phyloP scores from a whole-genome alignment of 202 grass and related monocot species.

The Brachypodium distachyon region DNA sequence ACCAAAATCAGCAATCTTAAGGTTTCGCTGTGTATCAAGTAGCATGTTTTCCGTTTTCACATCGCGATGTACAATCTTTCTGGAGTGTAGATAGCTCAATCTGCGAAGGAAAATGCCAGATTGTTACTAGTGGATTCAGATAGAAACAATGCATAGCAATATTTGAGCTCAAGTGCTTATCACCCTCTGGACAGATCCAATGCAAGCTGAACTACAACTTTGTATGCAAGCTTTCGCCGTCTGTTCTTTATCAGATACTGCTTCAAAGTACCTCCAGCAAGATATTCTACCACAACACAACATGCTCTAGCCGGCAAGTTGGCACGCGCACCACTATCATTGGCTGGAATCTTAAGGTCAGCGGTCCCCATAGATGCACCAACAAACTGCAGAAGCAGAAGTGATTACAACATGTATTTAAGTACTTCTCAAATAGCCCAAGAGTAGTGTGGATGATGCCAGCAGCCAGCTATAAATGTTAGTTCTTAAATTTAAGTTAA shows the following conservation, averaged over 20 bases:
- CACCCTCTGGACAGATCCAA: constrained; percentile 93
- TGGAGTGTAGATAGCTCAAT: constrained; percentile 76
- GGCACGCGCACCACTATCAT: constrained; percentile 41
- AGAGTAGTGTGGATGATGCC: not conserved
- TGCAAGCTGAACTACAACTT: constrained; percentile 79
- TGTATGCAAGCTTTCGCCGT: constrained; percentile 71
- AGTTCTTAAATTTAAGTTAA: constrained; percentile 5
- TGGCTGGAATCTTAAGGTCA: constrained; percentile 69
- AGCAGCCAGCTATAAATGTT: not conserved
- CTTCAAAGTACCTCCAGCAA: constrained; percentile 77
- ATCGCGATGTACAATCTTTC: constrained; percentile 87
- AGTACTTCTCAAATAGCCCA: not conserved
- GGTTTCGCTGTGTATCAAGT: constrained; percentile 63
- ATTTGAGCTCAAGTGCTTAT: not conserved
- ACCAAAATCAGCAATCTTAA: constrained; percentile 96
- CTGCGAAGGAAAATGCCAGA: constrained; percentile 10
- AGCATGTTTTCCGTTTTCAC: constrained; percentile 99
- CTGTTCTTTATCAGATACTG: constrained; percentile 84
- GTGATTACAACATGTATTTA: constrained; percentile 10
- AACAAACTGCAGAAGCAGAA: constrained; percentile 58
- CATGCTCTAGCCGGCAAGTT: constrained; percentile 71
- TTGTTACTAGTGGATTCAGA: not conserved
- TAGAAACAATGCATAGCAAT: not conserved
- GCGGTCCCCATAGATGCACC: constrained; percentile 92
- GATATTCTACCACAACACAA: constrained; percentile 92